Conservation (phyloP, 345 rosid species). For the Brassica incana region DNA sequence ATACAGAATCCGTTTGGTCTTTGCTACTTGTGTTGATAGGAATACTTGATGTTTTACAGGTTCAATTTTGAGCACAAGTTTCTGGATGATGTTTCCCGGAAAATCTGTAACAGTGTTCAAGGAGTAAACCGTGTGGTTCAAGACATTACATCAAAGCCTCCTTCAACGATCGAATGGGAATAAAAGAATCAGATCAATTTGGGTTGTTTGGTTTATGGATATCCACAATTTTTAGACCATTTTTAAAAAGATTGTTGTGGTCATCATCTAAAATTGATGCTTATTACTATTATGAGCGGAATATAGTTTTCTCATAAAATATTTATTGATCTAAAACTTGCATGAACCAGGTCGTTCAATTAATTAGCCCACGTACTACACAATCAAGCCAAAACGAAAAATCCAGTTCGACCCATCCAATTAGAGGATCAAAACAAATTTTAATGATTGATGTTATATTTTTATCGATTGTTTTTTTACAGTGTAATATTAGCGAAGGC, state of each 20-base stretch:
- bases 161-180: constrained; percentile 98
- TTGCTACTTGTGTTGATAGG: not conserved
- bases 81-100: constrained; percentile 80
- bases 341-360: not conserved
- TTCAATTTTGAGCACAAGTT: constrained; percentile 92
- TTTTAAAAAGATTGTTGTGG: constrained; percentile 22
- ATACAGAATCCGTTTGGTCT: not conserved
- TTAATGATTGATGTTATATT: too few species aligned
- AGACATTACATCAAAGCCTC: constrained; percentile 98
- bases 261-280: constrained; percentile 17
- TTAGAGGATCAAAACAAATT: too few species aligned
- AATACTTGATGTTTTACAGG: constrained; percentile 45
- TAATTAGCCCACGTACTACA: not conserved
- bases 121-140: constrained; percentile 96
- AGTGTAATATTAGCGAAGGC: too few species aligned
- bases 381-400: not conserved
- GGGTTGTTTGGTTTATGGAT: constrained; percentile 14
- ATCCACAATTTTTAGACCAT: constrained; percentile 29
- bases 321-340: not conserved
- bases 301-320: not conserved
- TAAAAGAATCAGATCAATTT: constrained; percentile 29
- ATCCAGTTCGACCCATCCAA: not conserved
- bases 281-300: constrained; percentile 7
- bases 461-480: too few species aligned
- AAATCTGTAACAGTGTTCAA: constrained; percentile 88